Base-by-base conservation (phyloP, 2,329 filamentous ascomycete species). In the Sclerotiophoma versabilis region DNA sequence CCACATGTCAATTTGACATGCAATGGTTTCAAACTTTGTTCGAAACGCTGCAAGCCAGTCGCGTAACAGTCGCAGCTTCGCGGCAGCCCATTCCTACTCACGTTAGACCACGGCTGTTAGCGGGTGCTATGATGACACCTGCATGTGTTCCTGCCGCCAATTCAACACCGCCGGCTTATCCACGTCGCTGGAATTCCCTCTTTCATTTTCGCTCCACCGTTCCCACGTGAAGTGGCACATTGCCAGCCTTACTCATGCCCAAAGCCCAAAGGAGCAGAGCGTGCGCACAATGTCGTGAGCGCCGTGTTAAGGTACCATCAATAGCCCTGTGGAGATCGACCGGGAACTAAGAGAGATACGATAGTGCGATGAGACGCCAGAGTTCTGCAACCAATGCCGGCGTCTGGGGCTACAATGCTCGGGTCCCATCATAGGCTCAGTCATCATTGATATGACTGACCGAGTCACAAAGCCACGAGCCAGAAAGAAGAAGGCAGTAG, bases 391-490 rank as follows among this genome's bases (percentile, higher is more conserved):
- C 48, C 64, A 68, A 61, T 71, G 68, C 45, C 54, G 56, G 14
- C 68, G 69, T 10, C 60, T 73, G 14, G 63, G 66, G 14, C 59
- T 73, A 27, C 38, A 50, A 17, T 73, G 71, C 59, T 71, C 68
- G 14, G 70, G 71, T 11, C 67, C 70, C 1, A 37, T 70, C 3
- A 62, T 70, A 20, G 70, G 69, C 45, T 71, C 69, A 15, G 65
- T 72, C 26, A 69, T 74, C 43, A 74, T 74, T 47, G 70, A 73
- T 26, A 73, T 73, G 70, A 73, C 70, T 0, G 66, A 71, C 20
- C 66, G 65, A 37, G 60, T 71, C 2, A 53, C 59, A 10, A 72
- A 66, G 47, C 68, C 69, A 10, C 62, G 63, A 43, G 55, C 47
- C 19, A 58, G 64, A 8, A 70, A 68, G 57, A 69, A 68, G 42